These are phyloP conservation scores for Pichia thaimueangensis DNA, from an alignment of 805 yeast species.

Conservation along the genomic window DNA sequence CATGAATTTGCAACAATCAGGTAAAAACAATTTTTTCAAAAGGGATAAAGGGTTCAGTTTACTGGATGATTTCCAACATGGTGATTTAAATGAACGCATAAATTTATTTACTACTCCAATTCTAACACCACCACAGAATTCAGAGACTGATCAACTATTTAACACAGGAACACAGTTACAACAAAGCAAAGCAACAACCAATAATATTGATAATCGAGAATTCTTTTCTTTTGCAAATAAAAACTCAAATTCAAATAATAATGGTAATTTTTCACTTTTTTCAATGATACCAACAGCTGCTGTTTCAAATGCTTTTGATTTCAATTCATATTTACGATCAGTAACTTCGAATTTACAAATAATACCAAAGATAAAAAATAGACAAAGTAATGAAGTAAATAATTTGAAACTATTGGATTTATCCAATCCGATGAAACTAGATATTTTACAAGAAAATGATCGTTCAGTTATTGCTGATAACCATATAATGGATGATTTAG, in stretches of 20 bases:
- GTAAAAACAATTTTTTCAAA: too few relatives aligned
- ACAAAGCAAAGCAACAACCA: not conserved
- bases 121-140: slow-evolving; percentile 3
- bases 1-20: too few relatives aligned
- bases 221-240: slow-evolving; percentile 10
- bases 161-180: not conserved
- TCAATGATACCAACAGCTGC: slow-evolving; percentile 1
- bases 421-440: slow-evolving; percentile 6
- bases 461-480: not conserved
- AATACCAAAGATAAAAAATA: slow-evolving; percentile 4
- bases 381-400: slow-evolving; percentile 13
- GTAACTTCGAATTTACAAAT: slow-evolving; percentile 17
- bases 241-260: not conserved
- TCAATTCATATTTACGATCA: slow-evolving; percentile 23
- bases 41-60: slow-evolving; percentile 12
- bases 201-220: not conserved
- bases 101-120: slow-evolving; percentile 1
- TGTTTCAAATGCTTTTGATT: slow-evolving; percentile 17
- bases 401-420: slow-evolving; percentile 1
- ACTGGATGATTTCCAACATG: slow-evolving; percentile 27
- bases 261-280: slow-evolving; percentile 3
- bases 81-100: slow-evolving; percentile 12
- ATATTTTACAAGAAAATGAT: slow-evolving; percentile 6
- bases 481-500: slow-evolving; percentile 10
- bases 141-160: not conserved